Conservation (phyloP, 1,139 yeast species). For the Protomyces pachydermus region DNA sequence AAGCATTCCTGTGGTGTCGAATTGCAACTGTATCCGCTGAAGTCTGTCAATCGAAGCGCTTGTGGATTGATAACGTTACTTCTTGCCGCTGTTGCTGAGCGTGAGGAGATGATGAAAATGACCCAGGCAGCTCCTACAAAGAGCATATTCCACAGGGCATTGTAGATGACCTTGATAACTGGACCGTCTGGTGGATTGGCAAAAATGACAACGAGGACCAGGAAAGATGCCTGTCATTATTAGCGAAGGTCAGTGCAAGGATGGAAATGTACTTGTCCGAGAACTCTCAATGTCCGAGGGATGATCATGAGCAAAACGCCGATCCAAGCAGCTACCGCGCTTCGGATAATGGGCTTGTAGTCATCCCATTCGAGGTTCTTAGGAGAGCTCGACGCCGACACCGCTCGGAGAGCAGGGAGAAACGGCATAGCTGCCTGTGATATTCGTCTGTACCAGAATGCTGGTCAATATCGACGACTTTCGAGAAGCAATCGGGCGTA, state of each 20-base stretch:
- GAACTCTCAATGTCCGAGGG: conserved; percentile 15
- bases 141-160: conserved; percentile 13
- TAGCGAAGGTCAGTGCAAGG: too few species aligned
- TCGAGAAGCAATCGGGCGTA: too few species aligned
- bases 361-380: conserved; percentile 8
- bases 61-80: not conserved
- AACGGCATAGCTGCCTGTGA: not conserved
- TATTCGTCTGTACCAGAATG: too few species aligned
- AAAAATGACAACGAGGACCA: conserved; percentile 25
- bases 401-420: not conserved
- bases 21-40: conserved; percentile 1
- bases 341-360: conserved; percentile 26
- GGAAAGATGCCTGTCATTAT: conserved; percentile 19
- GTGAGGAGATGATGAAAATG: conserved; percentile 26
- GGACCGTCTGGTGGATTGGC: conserved; percentile 28
- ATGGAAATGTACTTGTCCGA: conserved; percentile 22
- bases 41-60: conserved; percentile 1
- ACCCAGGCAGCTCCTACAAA: conserved; percentile 22
- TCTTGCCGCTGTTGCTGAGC: conserved; percentile 24
- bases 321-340: conserved; percentile 27
- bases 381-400: not conserved
- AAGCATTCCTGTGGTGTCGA: conserved; percentile 18
- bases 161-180: conserved; percentile 20
- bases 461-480: too few species aligned
- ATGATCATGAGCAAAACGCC: conserved; percentile 26